A percentile compares a stretch with the other conserved stretches of the same genome.
These are phyloP conservation scores for Cryptococcus sp. DNA, from an alignment of 1,284 basidiomycete species.

Conservation along the genomic window DNA sequence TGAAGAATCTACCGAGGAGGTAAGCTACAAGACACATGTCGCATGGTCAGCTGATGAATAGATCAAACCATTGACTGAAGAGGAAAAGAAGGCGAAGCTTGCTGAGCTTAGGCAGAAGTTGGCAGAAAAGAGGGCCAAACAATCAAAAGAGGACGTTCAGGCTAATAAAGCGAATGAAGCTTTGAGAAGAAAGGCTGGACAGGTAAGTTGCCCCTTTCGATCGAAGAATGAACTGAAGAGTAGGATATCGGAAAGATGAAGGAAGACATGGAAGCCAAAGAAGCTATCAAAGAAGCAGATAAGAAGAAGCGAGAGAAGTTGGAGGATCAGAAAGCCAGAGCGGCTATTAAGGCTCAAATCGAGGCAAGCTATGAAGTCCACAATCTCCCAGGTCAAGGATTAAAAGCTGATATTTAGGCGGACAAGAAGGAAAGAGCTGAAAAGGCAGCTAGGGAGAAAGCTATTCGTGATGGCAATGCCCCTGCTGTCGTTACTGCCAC, in stretches of 20 bases:
- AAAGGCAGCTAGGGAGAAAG: slow-evolving; percentile 81
- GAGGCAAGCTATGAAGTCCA: slow-evolving; percentile 50
- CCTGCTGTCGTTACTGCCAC: slow-evolving; percentile 36
- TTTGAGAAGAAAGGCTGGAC: slow-evolving; percentile 75
- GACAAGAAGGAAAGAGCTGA: slow-evolving; percentile 86
- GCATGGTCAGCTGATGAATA: slow-evolving; percentile 7
- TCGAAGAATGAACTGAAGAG: no score
- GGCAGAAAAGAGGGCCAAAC: slow-evolving; percentile 65
- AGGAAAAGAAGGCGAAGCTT: slow-evolving; percentile 81
- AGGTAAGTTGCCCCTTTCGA: slow-evolving; percentile 53
- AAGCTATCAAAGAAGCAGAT: slow-evolving; percentile 71
- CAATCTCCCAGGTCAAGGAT: not conserved
- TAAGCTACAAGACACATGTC: slow-evolving; percentile 35
- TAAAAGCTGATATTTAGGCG: slow-evolving; percentile 45
- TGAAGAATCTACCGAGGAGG: slow-evolving; percentile 92
- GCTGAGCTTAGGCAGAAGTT: slow-evolving; percentile 74
- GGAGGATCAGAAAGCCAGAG: slow-evolving; percentile 74
- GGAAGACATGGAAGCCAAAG: slow-evolving; percentile 73
- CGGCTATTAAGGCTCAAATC: slow-evolving; percentile 83
- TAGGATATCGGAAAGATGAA: slow-evolving; percentile 68
- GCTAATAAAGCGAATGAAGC: slow-evolving; percentile 72
- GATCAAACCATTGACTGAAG: slow-evolving; percentile 76
- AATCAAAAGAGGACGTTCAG: slow-evolving; percentile 65
- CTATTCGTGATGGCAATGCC: slow-evolving; percentile 65
- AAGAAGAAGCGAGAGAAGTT: slow-evolving; percentile 79